phyloP scores from a whole-genome alignment of 1,139 yeast genomes.

The Zygosaccharomyces pseudobailii region DNA sequence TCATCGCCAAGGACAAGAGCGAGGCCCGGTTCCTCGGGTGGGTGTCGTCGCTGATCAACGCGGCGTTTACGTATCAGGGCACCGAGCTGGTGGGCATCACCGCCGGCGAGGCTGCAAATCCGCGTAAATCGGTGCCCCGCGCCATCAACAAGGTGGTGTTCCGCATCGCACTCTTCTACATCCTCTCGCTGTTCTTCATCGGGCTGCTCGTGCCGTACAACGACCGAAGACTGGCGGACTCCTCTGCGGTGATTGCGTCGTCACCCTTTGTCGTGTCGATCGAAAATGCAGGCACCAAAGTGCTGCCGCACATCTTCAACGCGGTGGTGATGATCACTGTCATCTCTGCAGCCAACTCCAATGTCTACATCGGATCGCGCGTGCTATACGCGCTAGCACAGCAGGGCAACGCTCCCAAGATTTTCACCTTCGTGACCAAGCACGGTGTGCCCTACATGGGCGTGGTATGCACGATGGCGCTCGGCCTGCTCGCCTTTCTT shows the following conservation, averaged over 20 bases:
- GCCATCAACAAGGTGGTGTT: constrained; percentile 75
- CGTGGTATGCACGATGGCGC: constrained; percentile 51
- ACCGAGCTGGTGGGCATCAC: constrained; percentile 72
- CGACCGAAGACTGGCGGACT: constrained; percentile 42
- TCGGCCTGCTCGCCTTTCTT: constrained; percentile 66
- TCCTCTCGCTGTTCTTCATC: constrained; percentile 61
- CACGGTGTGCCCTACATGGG: constrained; percentile 65
- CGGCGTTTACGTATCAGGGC: constrained; percentile 76
- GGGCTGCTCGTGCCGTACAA: constrained; percentile 70
- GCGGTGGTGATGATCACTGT: constrained; percentile 68
- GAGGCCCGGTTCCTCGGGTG: constrained; percentile 59
- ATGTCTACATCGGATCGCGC: constrained; percentile 75
- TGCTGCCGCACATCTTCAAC: constrained; percentile 67
- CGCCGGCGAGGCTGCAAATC: constrained; percentile 75
- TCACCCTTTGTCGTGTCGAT: constrained; percentile 73
- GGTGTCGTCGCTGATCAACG: constrained; percentile 57
- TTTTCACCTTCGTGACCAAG: constrained; percentile 48
- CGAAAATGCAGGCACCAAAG: constrained; percentile 63
- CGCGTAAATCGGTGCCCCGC: constrained; percentile 70
- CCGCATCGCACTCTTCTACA: constrained; percentile 70
- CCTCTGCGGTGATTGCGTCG: constrained; percentile 48
- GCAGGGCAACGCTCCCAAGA: constrained; percentile 62
- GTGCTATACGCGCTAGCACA: constrained; percentile 65
- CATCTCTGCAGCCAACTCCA: constrained; percentile 75
- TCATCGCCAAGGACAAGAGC: constrained; percentile 37